phyloP scores from a whole-genome alignment of 306 rosid genomes.

The Cajanus cajan region DNA sequence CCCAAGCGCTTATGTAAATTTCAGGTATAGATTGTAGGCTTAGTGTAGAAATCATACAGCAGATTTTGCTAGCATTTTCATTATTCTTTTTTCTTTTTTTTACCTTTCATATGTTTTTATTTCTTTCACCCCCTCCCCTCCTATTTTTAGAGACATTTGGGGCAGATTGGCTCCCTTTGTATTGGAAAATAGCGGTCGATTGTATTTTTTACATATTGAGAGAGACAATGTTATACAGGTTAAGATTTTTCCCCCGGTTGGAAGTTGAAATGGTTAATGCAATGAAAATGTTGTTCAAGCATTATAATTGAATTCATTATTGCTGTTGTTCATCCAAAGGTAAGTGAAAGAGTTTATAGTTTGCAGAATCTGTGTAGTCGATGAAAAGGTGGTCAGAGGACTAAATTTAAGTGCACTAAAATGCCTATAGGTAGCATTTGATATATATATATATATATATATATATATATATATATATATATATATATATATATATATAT shows the following conservation, averaged over 20 bases:
- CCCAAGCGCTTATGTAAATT: conserved; percentile 80
- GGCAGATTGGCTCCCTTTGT: conserved; percentile 38
- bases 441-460: neutral
- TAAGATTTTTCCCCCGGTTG: conserved; percentile 26
- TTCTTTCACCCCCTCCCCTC: conserved; percentile 16
- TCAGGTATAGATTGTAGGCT: conserved; percentile 57
- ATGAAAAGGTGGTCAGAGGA: neutral
- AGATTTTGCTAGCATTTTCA: conserved; percentile 43
- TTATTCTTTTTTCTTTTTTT: conserved; percentile 39
- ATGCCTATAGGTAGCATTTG: neutral
- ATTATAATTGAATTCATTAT: neutral
- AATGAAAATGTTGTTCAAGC: conserved; percentile 26
- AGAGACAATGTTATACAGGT: conserved; percentile 25
- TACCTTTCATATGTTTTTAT: neutral
- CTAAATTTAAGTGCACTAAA: neutral
- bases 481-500: no score
- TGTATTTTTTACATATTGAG: conserved; percentile 40
- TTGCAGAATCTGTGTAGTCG: neutral
- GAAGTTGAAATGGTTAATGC: conserved; percentile 30
- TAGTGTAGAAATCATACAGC: conserved; percentile 47
- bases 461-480: no score
- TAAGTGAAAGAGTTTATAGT: neutral
- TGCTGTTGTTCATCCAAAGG: neutral
- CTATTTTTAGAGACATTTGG: conserved; percentile 17
- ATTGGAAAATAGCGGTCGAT: conserved; percentile 23